Evolutionary conservation across 345 rosid genomes (phyloP).

Genomic region (Salix exigua): DNA sequence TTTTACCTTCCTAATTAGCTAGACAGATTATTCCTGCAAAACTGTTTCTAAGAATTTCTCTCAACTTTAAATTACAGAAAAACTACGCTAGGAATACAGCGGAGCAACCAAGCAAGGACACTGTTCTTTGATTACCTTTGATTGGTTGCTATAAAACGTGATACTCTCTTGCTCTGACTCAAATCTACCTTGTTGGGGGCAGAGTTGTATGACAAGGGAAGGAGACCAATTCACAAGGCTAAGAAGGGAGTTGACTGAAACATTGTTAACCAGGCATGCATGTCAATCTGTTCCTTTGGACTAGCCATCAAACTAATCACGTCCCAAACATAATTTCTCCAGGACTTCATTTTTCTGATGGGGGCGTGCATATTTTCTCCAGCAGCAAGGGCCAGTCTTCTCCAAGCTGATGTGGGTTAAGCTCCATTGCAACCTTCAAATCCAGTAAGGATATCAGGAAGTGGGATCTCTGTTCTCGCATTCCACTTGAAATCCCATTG

Average conservation of each 20-base stretch:
- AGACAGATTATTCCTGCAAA: constrained; percentile 37
- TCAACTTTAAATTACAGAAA: constrained; percentile 33
- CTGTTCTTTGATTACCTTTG: constrained; percentile 17
- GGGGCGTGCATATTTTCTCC: constrained; percentile 37
- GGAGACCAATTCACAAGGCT: constrained; percentile 12
- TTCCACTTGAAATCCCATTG: constrained; percentile 7
- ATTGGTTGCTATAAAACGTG: constrained; percentile 20
- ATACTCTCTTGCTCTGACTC: constrained; percentile 9
- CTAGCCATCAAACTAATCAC: constrained; percentile 11
- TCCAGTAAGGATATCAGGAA: constrained; percentile 29
- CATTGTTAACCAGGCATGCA: constrained; percentile 1
- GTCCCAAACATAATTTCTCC: background rate
- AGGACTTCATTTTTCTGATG: constrained; percentile 21
- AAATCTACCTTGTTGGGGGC: constrained; percentile 6
- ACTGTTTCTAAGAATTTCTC: constrained; percentile 28
- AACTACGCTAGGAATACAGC: constrained; percentile 33
- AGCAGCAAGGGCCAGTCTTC: constrained; percentile 48
- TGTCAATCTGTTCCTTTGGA: constrained; percentile 14
- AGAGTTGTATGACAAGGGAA: background rate
- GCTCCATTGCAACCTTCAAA: constrained; percentile 42
- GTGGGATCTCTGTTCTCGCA: constrained; percentile 20
- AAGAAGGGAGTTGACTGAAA: background rate
- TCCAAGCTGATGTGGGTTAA: constrained; percentile 47
- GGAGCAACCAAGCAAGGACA: constrained; percentile 20
- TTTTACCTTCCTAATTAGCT: constrained; percentile 30